A percentile compares a stretch with the other conserved stretches of the same genome.
These are phyloP conservation scores for Rhizophora mangle DNA, from an alignment of 345 rosid genomes.

Conservation along the genomic window DNA sequence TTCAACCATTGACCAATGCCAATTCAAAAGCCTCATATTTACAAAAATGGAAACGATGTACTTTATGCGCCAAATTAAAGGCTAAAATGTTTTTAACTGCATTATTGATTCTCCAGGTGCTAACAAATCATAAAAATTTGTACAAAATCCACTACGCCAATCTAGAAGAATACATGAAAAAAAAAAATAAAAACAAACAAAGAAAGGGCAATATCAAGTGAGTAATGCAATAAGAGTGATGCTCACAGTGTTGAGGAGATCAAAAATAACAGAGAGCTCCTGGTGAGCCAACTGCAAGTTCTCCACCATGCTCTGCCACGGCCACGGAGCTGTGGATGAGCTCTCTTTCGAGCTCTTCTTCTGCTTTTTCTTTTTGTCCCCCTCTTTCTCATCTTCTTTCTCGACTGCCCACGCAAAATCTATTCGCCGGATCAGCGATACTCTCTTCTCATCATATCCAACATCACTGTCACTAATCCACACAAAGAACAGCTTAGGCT, in stretches of 20 bases:
- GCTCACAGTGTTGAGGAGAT: conserved; percentile 88
- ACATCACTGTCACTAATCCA: conserved; percentile 47
- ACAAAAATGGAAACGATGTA: not conserved
- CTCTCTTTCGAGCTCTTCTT: conserved; percentile 63
- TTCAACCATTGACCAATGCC: not conserved
- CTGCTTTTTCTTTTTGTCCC: conserved; percentile 48
- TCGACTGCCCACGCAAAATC: conserved; percentile 95
- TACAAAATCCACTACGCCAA: not conserved
- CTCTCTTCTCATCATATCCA: conserved; percentile 74
- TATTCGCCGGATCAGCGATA: conserved; percentile 63
- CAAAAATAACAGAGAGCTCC: conserved; percentile 81
- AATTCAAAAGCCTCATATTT: conserved; percentile 9
- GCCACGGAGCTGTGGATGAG: conserved; percentile 44
- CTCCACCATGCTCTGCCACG: conserved; percentile 90
- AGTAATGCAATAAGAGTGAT: not conserved
- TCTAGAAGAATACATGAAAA: not conserved
- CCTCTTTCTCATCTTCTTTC: conserved; percentile 48
- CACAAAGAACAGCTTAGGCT: not conserved
- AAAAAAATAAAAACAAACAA: no score
- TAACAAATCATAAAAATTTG: not conserved
- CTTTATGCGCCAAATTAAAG: not conserved
- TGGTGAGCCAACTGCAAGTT: conserved; percentile 87
- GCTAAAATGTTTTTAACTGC: not conserved
- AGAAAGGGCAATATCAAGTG: not conserved
- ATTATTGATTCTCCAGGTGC: not conserved